Evolutionary conservation across 805 yeast genomes (phyloP), one percentile per base, ranked within the genome.

Genomic region (Lipomyces anomalus): DNA sequence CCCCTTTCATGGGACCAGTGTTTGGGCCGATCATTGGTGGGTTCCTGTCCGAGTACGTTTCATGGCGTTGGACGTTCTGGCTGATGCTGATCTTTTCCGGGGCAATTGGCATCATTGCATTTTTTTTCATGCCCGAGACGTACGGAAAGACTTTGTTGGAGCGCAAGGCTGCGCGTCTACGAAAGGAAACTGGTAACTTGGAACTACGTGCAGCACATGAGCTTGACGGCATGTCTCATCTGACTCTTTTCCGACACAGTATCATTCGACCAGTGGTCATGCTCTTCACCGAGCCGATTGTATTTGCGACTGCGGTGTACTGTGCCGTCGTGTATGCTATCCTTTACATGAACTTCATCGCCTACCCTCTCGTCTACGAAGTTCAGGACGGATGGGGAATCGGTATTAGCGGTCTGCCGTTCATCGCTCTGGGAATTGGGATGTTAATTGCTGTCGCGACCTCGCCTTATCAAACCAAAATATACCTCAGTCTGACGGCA

Each of bases 31-130:
- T 67, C 4, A 64, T 72, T 16, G 64, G 80, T 4, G 82, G 84
- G 2, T 80, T 70, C 55, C 65, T 78, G 18, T 78, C 72, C 4
- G 68, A 76, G 42, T 60, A 71, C 37, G 57, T 65, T 21, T 53
- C 64, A 35, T 80, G 85, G 86, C 66, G 76, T 52, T 80, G 85
- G 85, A 73, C 73, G 33, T 76, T 79, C 55, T 76, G 76, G 71
- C 69, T 75, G 17, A 62, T 75, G 41, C 63, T 72, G n/a, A 78
- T 79, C 23, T 63, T 76, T 50, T 76, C 75, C 53, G 82, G 75
- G 2, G 67, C 61, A 9, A 63, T 72, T 4, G 76, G 76, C 1
- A 53, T 67, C 1, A 13, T 60, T 6, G 78, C 81, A 1, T 47
- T 69, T 9, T 7, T 74, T 2, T 65, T 72, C 35, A 75, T 71